phyloP scores from a whole-genome alignment of 2,329 filamentous ascomycete species.

The Macrophomina pseudophaseolina region DNA sequence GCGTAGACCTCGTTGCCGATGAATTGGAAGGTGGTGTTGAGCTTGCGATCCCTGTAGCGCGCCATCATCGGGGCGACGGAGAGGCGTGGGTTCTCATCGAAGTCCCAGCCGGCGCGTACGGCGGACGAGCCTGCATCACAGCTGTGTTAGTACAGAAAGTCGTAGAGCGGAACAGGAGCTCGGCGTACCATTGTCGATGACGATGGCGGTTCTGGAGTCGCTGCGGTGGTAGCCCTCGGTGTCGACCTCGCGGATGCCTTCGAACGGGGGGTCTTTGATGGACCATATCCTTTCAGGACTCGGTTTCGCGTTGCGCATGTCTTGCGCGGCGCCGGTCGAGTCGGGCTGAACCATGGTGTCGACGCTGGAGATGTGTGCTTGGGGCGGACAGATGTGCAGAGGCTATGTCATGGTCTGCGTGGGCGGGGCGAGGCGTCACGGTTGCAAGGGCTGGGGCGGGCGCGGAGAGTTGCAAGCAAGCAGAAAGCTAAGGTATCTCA shows the following conservation, averaged over 20 bases:
- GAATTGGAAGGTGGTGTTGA: constrained; percentile 89
- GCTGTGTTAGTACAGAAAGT: not conserved
- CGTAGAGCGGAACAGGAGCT: constrained; percentile 2
- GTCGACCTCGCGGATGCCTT: constrained; percentile 62
- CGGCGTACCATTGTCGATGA: constrained; percentile 92
- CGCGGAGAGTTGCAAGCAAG: constrained; percentile 4
- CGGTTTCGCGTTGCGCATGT: constrained; percentile 58
- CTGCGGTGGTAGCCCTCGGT: constrained; percentile 75
- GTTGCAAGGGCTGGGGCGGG: not conserved
- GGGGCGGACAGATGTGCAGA: not conserved
- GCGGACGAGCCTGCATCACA: constrained; percentile 73
- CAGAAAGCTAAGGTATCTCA: constrained; percentile 22
- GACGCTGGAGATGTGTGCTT: constrained; percentile 8
- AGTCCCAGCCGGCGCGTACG: constrained; percentile 94
- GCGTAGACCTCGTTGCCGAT: constrained; percentile 92
- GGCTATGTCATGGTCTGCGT: constrained; percentile 11
- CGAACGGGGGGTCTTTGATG: constrained; percentile 65
- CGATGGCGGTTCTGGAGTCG: constrained; percentile 71
- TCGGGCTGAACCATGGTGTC: constrained; percentile 44
- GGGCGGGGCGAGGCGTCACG: constrained; percentile 2
- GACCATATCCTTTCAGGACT: constrained; percentile 58
- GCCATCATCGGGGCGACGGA: constrained; percentile 88
- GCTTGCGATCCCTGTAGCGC: constrained; percentile 92
- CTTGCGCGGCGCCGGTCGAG: constrained; percentile 46
- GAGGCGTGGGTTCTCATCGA: constrained; percentile 81